A percentile compares a stretch with the other conserved stretches of the same genome.
Evolutionary conservation across 192 early-diverging fungal species (phyloP).

Genomic region (Cetraspora pellucida): DNA sequence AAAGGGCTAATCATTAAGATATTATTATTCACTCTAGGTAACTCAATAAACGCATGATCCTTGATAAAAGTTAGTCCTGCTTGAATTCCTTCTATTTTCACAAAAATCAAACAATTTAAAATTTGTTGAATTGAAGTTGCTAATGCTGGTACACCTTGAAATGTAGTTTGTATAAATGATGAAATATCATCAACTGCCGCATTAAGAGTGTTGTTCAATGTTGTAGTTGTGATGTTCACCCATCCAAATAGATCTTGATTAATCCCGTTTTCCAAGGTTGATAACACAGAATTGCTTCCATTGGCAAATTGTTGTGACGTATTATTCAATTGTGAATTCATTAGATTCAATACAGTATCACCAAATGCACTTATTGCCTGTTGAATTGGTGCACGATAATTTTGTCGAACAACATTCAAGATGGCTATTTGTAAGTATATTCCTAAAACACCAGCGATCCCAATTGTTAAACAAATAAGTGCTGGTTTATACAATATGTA

Average conservation of each 20-base stretch:
- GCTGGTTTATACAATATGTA: conserved; percentile 37
- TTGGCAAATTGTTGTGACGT: background rate
- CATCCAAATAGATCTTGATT: conserved; percentile 18
- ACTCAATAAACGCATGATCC: conserved; percentile 18
- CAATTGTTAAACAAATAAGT: conserved; percentile 37
- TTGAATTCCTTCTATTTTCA: conserved; percentile 26
- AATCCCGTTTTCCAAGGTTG: conserved; percentile 3
- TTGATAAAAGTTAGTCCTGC: conserved; percentile 9
- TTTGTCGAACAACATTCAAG: conserved; percentile 13
- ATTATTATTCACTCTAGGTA: conserved; percentile 21
- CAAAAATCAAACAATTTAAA: conserved; percentile 21
- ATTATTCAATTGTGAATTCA: conserved; percentile 7
- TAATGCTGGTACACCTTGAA: conserved; percentile 4
- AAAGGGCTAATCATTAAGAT: background rate
- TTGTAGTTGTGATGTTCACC: conserved; percentile 22
- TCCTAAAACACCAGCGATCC: conserved; percentile 31
- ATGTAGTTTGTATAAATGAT: conserved; percentile 1
- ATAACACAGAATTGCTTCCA: conserved; percentile 7
- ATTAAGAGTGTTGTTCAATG: conserved; percentile 25
- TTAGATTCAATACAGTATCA: background rate
- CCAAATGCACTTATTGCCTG: conserved; percentile 3
- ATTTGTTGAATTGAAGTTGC: background rate
- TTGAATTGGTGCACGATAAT: conserved; percentile 19
- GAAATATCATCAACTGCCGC: conserved; percentile 27
- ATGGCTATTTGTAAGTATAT: conserved; percentile 38